Percentiles rank a stretch among this genome's conserved stretches.
phyloP scores from a whole-genome alignment of 192 early-diverging fungal species.

The Coemansia sp. region DNA sequence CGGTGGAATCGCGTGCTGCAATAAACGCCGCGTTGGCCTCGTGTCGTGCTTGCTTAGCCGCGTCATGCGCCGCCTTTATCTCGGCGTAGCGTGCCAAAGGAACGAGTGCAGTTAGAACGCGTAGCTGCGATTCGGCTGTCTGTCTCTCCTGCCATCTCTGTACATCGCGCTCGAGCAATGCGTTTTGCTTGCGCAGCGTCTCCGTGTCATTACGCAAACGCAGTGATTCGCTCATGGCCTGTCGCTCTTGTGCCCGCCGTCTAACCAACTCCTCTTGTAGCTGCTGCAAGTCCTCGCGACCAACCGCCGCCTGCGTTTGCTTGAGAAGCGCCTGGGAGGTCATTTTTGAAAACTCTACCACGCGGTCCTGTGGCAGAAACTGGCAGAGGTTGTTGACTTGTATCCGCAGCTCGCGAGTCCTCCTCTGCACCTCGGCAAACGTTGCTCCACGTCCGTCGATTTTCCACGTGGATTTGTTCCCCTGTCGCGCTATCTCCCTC shows the following conservation, averaged over 20 bases:
- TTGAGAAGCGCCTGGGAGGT: slow-evolving; percentile 69
- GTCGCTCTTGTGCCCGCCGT: slow-evolving; percentile 56
- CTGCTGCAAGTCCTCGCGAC: slow-evolving; percentile 61
- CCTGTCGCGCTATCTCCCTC: slow-evolving; percentile 61
- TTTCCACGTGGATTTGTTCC: slow-evolving; percentile 74
- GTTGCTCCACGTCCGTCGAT: slow-evolving; percentile 67
- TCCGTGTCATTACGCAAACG: slow-evolving; percentile 59
- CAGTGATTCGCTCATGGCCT: slow-evolving; percentile 44
- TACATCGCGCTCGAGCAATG: slow-evolving; percentile 74
- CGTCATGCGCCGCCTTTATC: slow-evolving; percentile 58
- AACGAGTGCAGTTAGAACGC: slow-evolving; percentile 60
- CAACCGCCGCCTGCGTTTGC: slow-evolving; percentile 85
- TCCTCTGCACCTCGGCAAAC: slow-evolving; percentile 65
- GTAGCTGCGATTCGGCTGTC: slow-evolving; percentile 60
- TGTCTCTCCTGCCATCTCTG: slow-evolving; percentile 70
- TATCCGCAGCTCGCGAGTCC: slow-evolving; percentile 66
- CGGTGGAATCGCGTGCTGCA: slow-evolving; percentile 13
- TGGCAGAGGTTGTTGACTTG: slow-evolving; percentile 98
- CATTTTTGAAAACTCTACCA: slow-evolving; percentile 91
- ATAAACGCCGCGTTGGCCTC: slow-evolving; percentile 35
- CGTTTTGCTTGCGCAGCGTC: slow-evolving; percentile 66
- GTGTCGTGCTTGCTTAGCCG: slow-evolving; percentile 47
- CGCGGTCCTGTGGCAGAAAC: slow-evolving; percentile 95
- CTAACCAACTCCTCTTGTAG: slow-evolving; percentile 69
- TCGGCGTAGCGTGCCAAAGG: slow-evolving; percentile 62